Percentiles rank a stretch among this genome's conserved stretches.
These are phyloP conservation scores for Vaccinium corymbosum DNA, from an alignment of 148 eudicot genomes.

Conservation along the genomic window DNA sequence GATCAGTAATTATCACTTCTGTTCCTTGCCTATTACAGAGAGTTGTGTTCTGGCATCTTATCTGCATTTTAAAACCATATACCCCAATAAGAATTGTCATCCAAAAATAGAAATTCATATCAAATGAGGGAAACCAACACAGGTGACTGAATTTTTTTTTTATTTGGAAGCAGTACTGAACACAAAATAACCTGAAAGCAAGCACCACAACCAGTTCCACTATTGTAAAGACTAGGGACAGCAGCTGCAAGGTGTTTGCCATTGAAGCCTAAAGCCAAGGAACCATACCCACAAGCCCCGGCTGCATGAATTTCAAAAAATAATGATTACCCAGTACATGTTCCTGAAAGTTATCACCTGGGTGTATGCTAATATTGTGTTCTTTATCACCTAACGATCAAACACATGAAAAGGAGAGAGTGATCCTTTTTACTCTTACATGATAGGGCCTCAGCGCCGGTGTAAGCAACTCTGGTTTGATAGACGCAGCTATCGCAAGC, in stretches of 20 bases:
- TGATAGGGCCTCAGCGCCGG: conserved; percentile 41
- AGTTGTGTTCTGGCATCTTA: conserved; percentile 54
- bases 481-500: conserved; percentile 69
- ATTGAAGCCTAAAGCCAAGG: conserved; percentile 51
- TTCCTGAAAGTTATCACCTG: conserved; percentile 10
- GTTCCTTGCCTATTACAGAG: conserved; percentile 55
- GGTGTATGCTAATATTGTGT: conserved; percentile 10
- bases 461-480: conserved; percentile 48
- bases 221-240: conserved; percentile 48
- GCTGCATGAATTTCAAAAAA: conserved; percentile 30
- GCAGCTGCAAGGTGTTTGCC: conserved; percentile 69
- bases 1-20: conserved; percentile 48
- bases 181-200: conserved; percentile 61
- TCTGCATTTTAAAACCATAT: conserved; percentile 28
- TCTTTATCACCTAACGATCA: background rate
- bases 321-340: conserved; percentile 19
- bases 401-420: background rate
- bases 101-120: too few species aligned
- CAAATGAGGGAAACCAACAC: too few species aligned
- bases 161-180: background rate
- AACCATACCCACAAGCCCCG: conserved; percentile 87
- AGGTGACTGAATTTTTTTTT: too few species aligned
- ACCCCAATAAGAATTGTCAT: conserved; percentile 10
- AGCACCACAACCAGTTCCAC: conserved; percentile 85
- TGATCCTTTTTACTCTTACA: conserved; percentile 33